Evolutionary conservation across 2,329 filamentous ascomycete species (phyloP).

Genomic region (Diplodia seriata): DNA sequence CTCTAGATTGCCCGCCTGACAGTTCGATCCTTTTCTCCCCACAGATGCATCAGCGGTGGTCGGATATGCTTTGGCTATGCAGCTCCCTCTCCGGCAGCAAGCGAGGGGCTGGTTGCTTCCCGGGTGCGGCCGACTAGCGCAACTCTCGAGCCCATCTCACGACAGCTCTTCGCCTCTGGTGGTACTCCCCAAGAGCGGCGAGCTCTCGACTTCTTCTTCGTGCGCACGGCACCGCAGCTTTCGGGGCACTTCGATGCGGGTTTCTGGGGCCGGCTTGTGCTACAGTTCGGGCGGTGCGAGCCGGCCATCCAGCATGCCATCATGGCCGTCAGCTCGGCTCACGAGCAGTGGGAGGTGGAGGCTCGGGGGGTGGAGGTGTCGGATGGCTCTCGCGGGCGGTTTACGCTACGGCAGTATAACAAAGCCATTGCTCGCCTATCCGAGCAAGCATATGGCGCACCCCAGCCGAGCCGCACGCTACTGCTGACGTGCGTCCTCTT

Average conservation of each 20-base stretch:
- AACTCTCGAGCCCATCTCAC: constrained; percentile 26
- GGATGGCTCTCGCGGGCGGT: constrained; percentile 35
- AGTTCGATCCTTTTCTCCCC: background rate
- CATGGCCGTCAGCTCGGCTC: constrained; percentile 50
- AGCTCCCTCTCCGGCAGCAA: background rate
- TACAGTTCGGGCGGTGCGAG: constrained; percentile 50
- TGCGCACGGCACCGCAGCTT: constrained; percentile 47
- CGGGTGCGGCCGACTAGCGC: background rate
- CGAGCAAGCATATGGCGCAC: constrained; percentile 42
- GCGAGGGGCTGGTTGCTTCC: background rate
- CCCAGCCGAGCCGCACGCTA: constrained; percentile 45
- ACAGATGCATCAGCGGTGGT: constrained; percentile 40
- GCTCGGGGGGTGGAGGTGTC: constrained; percentile 34
- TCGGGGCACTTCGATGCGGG: constrained; percentile 43
- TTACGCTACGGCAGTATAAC: constrained; percentile 50
- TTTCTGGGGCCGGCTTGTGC: constrained; percentile 51
- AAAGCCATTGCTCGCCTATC: constrained; percentile 49
- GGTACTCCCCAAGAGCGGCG: constrained; percentile 35
- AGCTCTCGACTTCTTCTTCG: constrained; percentile 52
- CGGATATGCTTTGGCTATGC: constrained; percentile 43
- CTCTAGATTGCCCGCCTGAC: background rate
- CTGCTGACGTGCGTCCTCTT: constrained; percentile 55
- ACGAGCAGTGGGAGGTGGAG: constrained; percentile 39
- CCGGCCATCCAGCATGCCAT: constrained; percentile 54
- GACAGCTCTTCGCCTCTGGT: constrained; percentile 4